Conservation (phyloP, 2,329 filamentous ascomycete species). For the Colletotrichum lindemuthianum region DNA sequence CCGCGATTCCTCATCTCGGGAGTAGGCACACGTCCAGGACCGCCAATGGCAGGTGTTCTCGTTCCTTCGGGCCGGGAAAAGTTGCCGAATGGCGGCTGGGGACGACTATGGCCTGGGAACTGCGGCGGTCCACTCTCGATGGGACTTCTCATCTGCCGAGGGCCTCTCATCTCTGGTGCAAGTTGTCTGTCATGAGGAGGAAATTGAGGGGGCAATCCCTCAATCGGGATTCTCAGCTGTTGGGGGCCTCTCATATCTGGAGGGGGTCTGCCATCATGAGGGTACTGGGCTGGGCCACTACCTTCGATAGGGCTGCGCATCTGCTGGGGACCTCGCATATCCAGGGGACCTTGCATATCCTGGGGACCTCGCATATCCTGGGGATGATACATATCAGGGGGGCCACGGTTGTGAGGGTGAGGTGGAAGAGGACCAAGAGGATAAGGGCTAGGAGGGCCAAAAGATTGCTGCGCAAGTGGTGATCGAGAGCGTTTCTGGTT, state of each 20-base stretch:
- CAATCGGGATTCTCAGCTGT: constrained; percentile 20
- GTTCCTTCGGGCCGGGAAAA: constrained; percentile 36
- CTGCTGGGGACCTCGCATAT: not conserved
- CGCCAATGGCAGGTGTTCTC: constrained; percentile 32
- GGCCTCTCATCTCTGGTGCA: constrained; percentile 8
- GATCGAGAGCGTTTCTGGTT: constrained; percentile 56
- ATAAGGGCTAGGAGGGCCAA: constrained; percentile 46
- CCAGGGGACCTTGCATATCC: not conserved
- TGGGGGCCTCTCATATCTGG: constrained; percentile 16
- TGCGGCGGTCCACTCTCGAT: not conserved
- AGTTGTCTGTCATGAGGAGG: constrained; percentile 6
- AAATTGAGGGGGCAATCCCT: constrained; percentile 3
- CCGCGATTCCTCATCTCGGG: constrained; percentile 40
- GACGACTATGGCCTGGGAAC: constrained; percentile 7
- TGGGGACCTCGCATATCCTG: constrained; percentile 9
- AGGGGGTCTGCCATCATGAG: constrained; percentile 9
- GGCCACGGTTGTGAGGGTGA: constrained; percentile 39
- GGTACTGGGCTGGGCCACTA: not conserved
- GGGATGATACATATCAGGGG: constrained; percentile 13
- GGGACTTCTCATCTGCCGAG: constrained; percentile 20
- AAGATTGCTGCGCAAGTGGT: constrained; percentile 51
- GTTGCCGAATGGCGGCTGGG: constrained; percentile 37
- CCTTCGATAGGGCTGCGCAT: not conserved
- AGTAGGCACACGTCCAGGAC: constrained; percentile 29
- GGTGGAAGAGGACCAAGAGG: constrained; percentile 44